A percentile compares a stretch with the other conserved stretches of the same genome.
phyloP scores from a whole-genome alignment of 2,329 filamentous ascomycete species.

The Fusarium sp. region DNA sequence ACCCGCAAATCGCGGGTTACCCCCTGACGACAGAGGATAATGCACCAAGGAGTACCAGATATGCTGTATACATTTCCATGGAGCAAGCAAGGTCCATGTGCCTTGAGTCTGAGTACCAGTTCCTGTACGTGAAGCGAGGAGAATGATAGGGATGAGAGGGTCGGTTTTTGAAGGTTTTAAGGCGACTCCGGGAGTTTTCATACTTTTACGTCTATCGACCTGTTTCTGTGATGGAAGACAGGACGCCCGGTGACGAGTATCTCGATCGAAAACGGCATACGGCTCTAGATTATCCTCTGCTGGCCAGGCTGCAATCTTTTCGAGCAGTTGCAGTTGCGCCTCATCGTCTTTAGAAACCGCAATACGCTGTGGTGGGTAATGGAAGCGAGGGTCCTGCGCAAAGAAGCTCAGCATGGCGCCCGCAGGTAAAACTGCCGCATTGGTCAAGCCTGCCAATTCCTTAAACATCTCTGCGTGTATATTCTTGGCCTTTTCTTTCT shows the following conservation, averaged over 20 bases:
- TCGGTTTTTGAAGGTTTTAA: conserved; percentile 70
- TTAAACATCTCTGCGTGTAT: conserved; percentile 62
- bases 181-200: conserved; percentile 70
- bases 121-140: conserved; percentile 69
- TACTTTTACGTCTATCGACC: conserved; percentile 79
- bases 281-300: conserved; percentile 63
- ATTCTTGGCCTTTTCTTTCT: conserved; percentile 42
- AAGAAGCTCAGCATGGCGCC: conserved; percentile 79
- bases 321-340: conserved; percentile 59
- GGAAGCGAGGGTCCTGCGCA: conserved; percentile 81
- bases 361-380: conserved; percentile 74
- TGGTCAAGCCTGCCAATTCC: conserved; percentile 69
- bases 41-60: conserved; percentile 90
- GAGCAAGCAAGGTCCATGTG: conserved; percentile 85
- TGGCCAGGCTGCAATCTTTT: conserved; percentile 75
- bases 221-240: conserved; percentile 79
- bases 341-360: conserved; percentile 55
- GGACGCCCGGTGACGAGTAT: conserved; percentile 71
- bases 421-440: conserved; percentile 74
- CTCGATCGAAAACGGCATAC: conserved; percentile 74
- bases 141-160: conserved; percentile 79
- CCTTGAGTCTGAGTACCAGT: conserved; percentile 66
- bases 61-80: conserved; percentile 88
- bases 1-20: conserved; percentile 85
- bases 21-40: conserved; percentile 80